A percentile compares a stretch with the other conserved stretches of the same genome.
Evolutionary conservation across 495 filamentous ascomycete species (phyloP).

Genomic region (Daldinia decipiens): DNA sequence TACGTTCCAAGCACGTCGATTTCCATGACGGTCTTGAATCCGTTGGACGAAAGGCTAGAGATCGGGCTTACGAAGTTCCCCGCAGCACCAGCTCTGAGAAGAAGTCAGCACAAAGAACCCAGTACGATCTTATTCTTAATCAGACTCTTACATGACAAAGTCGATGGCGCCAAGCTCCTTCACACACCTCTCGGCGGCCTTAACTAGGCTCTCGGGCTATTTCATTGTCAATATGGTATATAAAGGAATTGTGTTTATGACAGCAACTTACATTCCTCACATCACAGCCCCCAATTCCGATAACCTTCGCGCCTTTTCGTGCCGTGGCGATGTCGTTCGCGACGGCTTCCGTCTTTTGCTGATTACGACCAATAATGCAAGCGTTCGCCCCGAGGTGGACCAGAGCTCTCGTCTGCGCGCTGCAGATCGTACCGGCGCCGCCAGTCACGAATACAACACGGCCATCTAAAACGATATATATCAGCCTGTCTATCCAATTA

Average conservation of each 20-base stretch:
- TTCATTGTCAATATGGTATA: constrained; percentile 19
- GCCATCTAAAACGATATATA: constrained; percentile 62
- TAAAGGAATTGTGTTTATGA: not conserved
- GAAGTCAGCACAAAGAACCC: constrained; percentile 27
- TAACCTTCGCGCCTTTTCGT: constrained; percentile 78
- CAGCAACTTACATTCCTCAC: constrained; percentile 66
- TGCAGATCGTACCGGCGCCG: constrained; percentile 92
- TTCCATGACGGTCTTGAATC: constrained; percentile 95
- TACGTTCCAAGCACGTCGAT: constrained; percentile 95
- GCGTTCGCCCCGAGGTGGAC: constrained; percentile 93
- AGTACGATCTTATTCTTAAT: not conserved
- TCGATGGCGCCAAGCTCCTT: constrained; percentile 87
- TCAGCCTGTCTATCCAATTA: constrained; percentile 21
- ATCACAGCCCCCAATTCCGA: constrained; percentile 86
- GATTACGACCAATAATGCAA: constrained; percentile 90
- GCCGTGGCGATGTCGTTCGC: constrained; percentile 84
- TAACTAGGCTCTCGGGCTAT: constrained; percentile 70
- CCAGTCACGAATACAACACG: constrained; percentile 97
- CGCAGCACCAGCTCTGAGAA: constrained; percentile 83
- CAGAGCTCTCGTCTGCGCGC: constrained; percentile 88
- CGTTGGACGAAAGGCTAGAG: constrained; percentile 80
- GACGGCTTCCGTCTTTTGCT: constrained; percentile 83
- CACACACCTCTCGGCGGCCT: constrained; percentile 79
- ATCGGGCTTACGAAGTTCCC: constrained; percentile 96
- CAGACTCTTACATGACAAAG: constrained; percentile 82